Base-by-base conservation (phyloP, 352 stramenopile genomes). In the Pythium oligandrum region DNA sequence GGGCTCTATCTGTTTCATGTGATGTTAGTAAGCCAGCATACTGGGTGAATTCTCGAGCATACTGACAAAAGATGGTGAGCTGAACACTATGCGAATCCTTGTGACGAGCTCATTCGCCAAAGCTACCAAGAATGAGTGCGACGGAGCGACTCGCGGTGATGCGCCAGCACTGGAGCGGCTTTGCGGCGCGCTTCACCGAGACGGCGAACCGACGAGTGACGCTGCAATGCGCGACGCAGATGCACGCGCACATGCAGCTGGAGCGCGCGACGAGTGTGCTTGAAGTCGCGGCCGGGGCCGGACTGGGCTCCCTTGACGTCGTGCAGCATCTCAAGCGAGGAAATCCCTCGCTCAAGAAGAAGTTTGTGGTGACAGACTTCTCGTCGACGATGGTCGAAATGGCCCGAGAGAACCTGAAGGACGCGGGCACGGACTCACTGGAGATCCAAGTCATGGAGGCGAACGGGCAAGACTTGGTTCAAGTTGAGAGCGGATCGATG, bases 171-270 rank as follows among this genome's bases (percentile, higher is more conserved):
- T 55, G 50, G 50, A 55, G 50, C 17, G 50, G 48, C 50, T 48
- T 42, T 38, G 50, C 75, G 6, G 54, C 47, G 38, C 40, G 48
- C 7, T 86, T 71, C 63, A 83, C 75, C 1, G 70, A 73, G 51
- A 77, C 64, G 36, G 61, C 60, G 39, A 83, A 83, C 60, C 77
- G 73, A 45, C 68, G 57, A 51, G 57, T 82, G 54, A 79, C 72
- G 7, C 55, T 73, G 58, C 75, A 86, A 49, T 78, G 67, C 45
- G 60, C 75, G 30, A 44, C 40, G 3, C 44, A 81, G 9, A 32
- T 83, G 55, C 69, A 86, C 68, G 53, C 58, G 4, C 63, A 82
- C 53, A 69, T 86, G 75, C 53, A 86, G 48, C 68, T 86, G 2
- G 59, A 77, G 12, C 6, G 7, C 1, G 75, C 72, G 6, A 45